Conservation (phyloP, 2,329 filamentous ascomycete genomes). For the Purpureocillium lavendulum region DNA sequence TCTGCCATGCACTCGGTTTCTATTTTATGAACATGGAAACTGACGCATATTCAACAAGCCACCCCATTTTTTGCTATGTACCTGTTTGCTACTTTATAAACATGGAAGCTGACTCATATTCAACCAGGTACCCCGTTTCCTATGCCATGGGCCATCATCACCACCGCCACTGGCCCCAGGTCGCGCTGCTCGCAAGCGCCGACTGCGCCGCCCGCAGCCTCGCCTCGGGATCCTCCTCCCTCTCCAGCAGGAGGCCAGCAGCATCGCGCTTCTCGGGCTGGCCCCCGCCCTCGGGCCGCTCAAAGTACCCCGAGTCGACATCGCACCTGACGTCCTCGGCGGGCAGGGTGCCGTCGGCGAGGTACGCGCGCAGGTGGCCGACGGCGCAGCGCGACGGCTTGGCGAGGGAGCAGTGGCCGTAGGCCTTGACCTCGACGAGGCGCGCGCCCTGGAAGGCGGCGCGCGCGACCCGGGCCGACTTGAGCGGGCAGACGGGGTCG, state of each 20-base stretch:
- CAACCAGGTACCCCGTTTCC: too few species aligned
- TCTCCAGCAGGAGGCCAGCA: too few species aligned
- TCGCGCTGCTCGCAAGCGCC: background rate
- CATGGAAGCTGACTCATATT: too few species aligned
- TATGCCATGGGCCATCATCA: background rate
- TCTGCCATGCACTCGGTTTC: too few species aligned
- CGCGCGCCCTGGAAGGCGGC: constrained; percentile 25
- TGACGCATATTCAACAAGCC: too few species aligned
- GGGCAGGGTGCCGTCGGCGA: constrained; percentile 29
- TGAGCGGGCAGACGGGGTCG: constrained; percentile 42
- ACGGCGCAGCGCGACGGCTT: constrained; percentile 27
- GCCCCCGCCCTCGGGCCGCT: constrained; percentile 16
- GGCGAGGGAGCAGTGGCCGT: constrained; percentile 32
- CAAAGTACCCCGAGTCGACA: constrained; percentile 29
- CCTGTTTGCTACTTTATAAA: too few species aligned
- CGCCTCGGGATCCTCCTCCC: constrained; percentile 7
- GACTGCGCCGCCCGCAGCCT: constrained; percentile 6
- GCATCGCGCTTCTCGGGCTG: too few species aligned
- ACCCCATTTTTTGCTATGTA: too few species aligned
- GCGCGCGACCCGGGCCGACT: constrained; percentile 26
- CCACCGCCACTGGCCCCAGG: background rate
- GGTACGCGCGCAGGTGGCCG: constrained; percentile 24
- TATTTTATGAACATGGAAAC: too few species aligned
- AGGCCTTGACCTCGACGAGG: constrained; percentile 31
- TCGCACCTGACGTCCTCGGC: constrained; percentile 25